Base-by-base conservation (phyloP, 352 stramenopile genomes). In the Thraustochytrium sp. region DNA sequence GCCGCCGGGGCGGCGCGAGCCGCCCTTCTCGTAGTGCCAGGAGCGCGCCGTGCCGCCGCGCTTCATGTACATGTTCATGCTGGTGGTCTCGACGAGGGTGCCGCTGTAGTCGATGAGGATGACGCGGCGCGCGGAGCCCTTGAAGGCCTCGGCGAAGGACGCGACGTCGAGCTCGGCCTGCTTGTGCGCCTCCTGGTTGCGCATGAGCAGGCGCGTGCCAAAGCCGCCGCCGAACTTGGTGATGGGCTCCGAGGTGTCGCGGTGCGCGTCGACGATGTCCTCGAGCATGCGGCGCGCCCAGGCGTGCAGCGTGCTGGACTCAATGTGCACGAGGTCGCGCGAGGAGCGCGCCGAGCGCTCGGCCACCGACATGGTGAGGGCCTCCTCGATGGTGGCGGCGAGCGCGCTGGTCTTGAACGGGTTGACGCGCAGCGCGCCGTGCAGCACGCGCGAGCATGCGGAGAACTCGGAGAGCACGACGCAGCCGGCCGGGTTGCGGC, bases 41-140 rank as follows among this genome's bases (percentile, higher is more conserved):
- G 77, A 37, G 40, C 76, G 68, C 36, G 61, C 42, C 13, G 55
- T 75, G 37, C 55, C 61, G 38, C 55, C 62, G 40, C 44, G 42
- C 36, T 64, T 77, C 37, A 82, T 76, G 78, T 86, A 80, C 75
- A 74, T 86, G 65, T 51, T 86, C 9, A 85, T 49, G 76, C 74
- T 82, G 53, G 90, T 63, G 89, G 89, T 23, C 86, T 84, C 89
- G 23, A 96, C 93, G 56, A 99, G 91, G 3, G 97, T 99, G 87
- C 97, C 97, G 75, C 96, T 96, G 74, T 99, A 99, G 86, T 99
- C 97, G 59, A 99, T 92, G 37, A 99, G 88, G 68, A 99, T 96
- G 3, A 99, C 89, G 23, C 94, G 92, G 46, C 91, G 89, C 77
- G 92, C 93, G 48, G 89, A 92, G 51, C 89, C 87, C 38, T 88